phyloP scores from a whole-genome alignment of 2,329 filamentous ascomycete genomes.

The Akanthomyces uredinophilus region DNA sequence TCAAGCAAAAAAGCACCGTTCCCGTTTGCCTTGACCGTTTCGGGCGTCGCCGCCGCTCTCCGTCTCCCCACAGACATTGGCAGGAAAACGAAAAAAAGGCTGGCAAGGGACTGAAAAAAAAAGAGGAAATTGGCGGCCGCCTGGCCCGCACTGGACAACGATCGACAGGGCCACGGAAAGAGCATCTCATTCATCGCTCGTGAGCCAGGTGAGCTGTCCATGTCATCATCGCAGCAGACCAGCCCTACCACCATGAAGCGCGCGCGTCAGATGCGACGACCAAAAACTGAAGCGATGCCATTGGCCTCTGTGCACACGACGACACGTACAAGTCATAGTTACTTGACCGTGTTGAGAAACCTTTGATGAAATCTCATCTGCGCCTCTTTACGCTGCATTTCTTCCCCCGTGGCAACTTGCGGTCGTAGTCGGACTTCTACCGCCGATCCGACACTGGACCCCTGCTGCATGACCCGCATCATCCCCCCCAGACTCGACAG shows the following conservation, averaged over 20 bases:
- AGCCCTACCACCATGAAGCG: not conserved
- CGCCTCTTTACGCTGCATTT: not conserved
- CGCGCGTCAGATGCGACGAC: no score
- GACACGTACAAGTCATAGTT: no score
- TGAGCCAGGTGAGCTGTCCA: not conserved
- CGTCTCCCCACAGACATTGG: no score
- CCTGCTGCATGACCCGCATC: not conserved
- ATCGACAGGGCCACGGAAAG: not conserved
- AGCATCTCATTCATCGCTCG: not conserved
- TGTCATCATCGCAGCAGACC: not conserved
- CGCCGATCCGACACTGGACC: not conserved
- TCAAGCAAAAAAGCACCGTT: no score
- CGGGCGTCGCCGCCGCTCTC: not conserved
- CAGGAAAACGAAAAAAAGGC: no score
- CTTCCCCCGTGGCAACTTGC: not conserved
- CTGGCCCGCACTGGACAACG: not conserved
- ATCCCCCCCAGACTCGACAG: not conserved
- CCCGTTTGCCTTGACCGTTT: no score
- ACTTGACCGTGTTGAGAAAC: no score
- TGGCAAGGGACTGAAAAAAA: not conserved
- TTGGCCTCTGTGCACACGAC: no score
- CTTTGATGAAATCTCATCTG: no score
- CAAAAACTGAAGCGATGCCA: no score
- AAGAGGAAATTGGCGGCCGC: no score
- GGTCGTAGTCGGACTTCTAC: not conserved